Conservation (phyloP, 768 basidiomycete species). For the Kwoniella newhampshirensis region DNA sequence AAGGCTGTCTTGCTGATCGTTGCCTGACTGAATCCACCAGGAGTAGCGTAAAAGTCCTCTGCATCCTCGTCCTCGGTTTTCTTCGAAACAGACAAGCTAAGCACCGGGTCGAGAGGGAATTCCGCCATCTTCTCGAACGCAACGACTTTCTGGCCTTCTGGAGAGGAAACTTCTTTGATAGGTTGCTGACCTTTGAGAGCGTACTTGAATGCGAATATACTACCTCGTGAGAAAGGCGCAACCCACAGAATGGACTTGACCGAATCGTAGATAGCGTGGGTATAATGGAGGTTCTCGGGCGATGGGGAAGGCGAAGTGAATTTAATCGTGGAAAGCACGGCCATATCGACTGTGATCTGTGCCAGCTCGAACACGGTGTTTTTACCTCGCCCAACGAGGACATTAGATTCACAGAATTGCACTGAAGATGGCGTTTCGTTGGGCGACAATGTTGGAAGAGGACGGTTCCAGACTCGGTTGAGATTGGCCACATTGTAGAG, state of each 20-base stretch:
- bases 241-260: slow-evolving; percentile 28
- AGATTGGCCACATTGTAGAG: slow-evolving; percentile 34
- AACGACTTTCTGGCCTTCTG: slow-evolving; percentile 9
- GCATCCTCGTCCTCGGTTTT: slow-evolving; percentile 17
- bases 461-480: slow-evolving; percentile 35
- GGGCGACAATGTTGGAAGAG: slow-evolving; percentile 19
- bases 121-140: slow-evolving; percentile 30
- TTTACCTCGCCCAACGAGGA: slow-evolving; percentile 36
- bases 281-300: slow-evolving; percentile 17
- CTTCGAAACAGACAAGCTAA: slow-evolving; percentile 13
- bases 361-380: slow-evolving; percentile 42
- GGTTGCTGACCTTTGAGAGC: slow-evolving; percentile 38
- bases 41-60: slow-evolving; percentile 35
- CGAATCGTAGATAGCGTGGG: slow-evolving; percentile 36
- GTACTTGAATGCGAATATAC: slow-evolving; percentile 38
- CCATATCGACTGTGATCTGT: slow-evolving; percentile 36
- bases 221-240: slow-evolving; percentile 27
- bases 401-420: slow-evolving; percentile 39
- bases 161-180: slow-evolving; percentile 16
- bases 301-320: slow-evolving; percentile 22
- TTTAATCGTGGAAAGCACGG: slow-evolving; percentile 34
- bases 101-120: slow-evolving; percentile 31
- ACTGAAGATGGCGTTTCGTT: slow-evolving; percentile 21
- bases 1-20: slow-evolving; percentile 13
- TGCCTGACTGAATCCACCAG: slow-evolving; percentile 29